Conservation (phyloP, 768 basidiomycete species). For the Pleurotus citrinopileatus region DNA sequence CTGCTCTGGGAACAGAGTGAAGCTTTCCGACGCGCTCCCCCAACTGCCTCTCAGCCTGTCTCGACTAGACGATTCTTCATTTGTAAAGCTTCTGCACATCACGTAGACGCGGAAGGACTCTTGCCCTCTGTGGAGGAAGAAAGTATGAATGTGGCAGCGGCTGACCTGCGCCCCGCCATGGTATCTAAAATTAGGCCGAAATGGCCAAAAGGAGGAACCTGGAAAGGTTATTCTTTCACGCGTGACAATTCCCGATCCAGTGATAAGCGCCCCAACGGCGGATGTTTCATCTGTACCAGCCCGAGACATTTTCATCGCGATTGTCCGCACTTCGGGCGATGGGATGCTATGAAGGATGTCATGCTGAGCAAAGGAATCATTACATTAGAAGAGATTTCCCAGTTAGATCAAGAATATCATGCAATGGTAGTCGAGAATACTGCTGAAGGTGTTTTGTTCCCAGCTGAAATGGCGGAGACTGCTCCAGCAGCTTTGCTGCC, state of each 20-base stretch:
- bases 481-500: too few relatives aligned
- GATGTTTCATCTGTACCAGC: slow-evolving; percentile 21
- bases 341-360: slow-evolving; percentile 9
- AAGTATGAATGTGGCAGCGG: background rate
- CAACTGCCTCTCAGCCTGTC: background rate
- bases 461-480: too few relatives aligned
- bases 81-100: background rate
- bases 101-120: background rate
- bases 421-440: background rate
- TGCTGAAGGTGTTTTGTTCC: background rate
- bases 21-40: background rate
- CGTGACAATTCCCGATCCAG: background rate
- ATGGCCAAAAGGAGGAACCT: background rate
- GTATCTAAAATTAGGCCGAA: background rate
- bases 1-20: background rate
- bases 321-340: slow-evolving; percentile 19
- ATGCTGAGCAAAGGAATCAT: slow-evolving; percentile 6
- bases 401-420: slow-evolving; percentile 11
- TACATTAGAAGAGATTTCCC: slow-evolving; percentile 1
- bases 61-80: background rate
- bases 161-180: background rate
- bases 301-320: slow-evolving; percentile 17
- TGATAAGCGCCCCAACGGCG: background rate
- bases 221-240: background rate
- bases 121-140: background rate